A percentile compares a stretch with the other conserved stretches of the same genome.
phyloP scores from a whole-genome alignment of 306 rosid species.

The Parietaria judaica region DNA sequence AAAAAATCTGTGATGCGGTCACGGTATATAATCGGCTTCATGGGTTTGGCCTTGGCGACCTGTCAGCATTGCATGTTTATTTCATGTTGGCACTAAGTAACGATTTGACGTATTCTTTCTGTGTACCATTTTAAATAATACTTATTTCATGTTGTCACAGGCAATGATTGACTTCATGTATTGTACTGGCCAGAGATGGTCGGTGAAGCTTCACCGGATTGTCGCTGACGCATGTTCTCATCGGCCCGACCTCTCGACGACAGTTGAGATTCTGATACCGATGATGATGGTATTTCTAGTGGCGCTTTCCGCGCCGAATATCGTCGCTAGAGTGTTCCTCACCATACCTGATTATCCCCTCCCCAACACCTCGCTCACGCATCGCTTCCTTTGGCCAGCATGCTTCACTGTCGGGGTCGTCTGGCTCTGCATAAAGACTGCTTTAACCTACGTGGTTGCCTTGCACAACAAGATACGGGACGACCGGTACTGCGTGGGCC shows the following conservation, averaged over 20 bases:
- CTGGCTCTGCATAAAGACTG: conserved; percentile 9
- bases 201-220: conserved; percentile 2
- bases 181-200: conserved; percentile 3
- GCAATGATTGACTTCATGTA: not conserved
- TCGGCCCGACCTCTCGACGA: not conserved
- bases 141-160: not conserved
- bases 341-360: conserved; percentile 3
- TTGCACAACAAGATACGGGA: conserved; percentile 16
- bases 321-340: conserved; percentile 1
- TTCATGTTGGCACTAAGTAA: too few relatives aligned
- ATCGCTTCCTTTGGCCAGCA: conserved; percentile 12
- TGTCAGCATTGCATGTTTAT: too few relatives aligned
- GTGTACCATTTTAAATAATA: too few relatives aligned
- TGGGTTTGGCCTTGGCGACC: too few relatives aligned
- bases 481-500: conserved; percentile 13
- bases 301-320: conserved; percentile 2
- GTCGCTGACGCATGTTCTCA: not conserved
- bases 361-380: conserved; percentile 2
- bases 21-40: too few relatives aligned
- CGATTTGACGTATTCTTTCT: not conserved
- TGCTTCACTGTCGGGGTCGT: conserved; percentile 7
- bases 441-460: not conserved
- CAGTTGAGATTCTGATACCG: conserved; percentile 10
- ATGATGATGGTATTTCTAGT: not conserved
- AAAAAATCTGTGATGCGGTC: too few relatives aligned